These are phyloP conservation scores for Vigna trinervia DNA, from an alignment of 306 rosid genomes.

Conservation along the genomic window DNA sequence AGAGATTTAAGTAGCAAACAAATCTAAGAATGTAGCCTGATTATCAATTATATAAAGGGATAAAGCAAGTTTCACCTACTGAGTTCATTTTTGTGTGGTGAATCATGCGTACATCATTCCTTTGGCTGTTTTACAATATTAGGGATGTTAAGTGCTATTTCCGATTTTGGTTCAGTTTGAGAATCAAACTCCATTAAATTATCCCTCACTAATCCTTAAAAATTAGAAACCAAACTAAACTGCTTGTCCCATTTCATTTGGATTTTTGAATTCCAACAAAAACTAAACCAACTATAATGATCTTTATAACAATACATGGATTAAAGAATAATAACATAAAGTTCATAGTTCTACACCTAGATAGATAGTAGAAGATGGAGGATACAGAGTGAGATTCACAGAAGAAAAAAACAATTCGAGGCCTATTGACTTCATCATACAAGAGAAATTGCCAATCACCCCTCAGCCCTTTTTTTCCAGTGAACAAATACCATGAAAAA, in stretches of 20 bases:
- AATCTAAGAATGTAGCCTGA: conserved; percentile 26
- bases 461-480: neutral
- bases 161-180: conserved; percentile 5
- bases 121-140: neutral
- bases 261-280: neutral
- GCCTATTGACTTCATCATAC: no score
- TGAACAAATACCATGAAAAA: neutral
- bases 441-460: no score
- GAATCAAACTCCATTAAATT: conserved; percentile 5
- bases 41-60: neutral
- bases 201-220: conserved; percentile 24
- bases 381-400: neutral
- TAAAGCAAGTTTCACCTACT: conserved; percentile 10
- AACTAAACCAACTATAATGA: conserved; percentile 3
- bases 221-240: conserved; percentile 24
- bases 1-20: conserved; percentile 34
- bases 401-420: neutral
- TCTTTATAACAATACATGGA: neutral
- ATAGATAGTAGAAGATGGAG: neutral
- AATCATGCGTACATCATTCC: neutral
- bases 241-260: conserved; percentile 3
- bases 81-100: conserved; percentile 1
- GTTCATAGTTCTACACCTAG: neutral
- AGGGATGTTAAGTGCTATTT: conserved; percentile 1
- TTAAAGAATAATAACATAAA: conserved; percentile 20